Evolutionary conservation across 257 asterid species (phyloP).

Genomic region (Scutellaria galericulata): DNA sequence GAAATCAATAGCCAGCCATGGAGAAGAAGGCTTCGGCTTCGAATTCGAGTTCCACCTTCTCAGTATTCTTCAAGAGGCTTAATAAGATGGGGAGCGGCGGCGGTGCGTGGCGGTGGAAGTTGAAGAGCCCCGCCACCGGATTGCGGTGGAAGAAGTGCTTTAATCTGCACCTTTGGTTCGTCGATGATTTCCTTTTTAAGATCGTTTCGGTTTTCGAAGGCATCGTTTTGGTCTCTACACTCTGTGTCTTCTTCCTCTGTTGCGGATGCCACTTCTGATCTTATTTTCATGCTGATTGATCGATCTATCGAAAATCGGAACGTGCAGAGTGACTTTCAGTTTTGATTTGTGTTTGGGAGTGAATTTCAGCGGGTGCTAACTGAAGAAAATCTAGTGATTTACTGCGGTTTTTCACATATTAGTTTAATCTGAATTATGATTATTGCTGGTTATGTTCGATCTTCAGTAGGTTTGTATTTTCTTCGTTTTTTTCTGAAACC

Average conservation of each 20-base stretch:
- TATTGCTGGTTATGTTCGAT: constrained; percentile 2
- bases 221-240: constrained; percentile 53
- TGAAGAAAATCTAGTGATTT: constrained; percentile 22
- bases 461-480: not conserved
- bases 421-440: constrained; percentile 23
- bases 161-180: constrained; percentile 68
- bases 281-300: not conserved
- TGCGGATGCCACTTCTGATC: constrained; percentile 82
- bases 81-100: constrained; percentile 47
- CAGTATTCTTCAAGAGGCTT: constrained; percentile 58
- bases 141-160: constrained; percentile 67
- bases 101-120: constrained; percentile 56
- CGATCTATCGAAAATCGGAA: constrained; percentile 4
- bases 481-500: too few species aligned
- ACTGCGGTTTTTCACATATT: constrained; percentile 2
- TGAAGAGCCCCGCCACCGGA: constrained; percentile 57
- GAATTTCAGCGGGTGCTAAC: constrained; percentile 15
- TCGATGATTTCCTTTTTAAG: constrained; percentile 68
- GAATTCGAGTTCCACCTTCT: constrained; percentile 39
- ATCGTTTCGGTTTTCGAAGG: constrained; percentile 73
- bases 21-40: constrained; percentile 47
- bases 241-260: constrained; percentile 71
- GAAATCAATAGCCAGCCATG: constrained; percentile 31
- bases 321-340: not conserved
- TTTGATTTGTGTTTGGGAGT: constrained; percentile 1